A percentile compares a stretch with the other conserved stretches of the same genome.
Evolutionary conservation across 306 rosid genomes (phyloP).

Genomic region (Cicer chorassanicum): DNA sequence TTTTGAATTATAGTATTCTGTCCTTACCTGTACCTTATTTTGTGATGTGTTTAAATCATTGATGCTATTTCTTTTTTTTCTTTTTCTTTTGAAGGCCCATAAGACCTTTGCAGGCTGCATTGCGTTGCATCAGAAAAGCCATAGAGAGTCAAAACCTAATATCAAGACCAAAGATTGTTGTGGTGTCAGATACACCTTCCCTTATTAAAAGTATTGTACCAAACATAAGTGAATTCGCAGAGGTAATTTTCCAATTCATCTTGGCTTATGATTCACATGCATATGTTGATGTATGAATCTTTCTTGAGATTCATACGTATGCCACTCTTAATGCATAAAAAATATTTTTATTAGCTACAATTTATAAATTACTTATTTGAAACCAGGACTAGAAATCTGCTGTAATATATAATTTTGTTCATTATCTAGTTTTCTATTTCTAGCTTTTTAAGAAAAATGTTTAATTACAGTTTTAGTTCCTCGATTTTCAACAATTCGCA

Average conservation of each 20-base stretch:
- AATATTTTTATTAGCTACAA: not conserved
- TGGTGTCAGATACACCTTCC: constrained; percentile 88
- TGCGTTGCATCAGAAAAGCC: constrained; percentile 72
- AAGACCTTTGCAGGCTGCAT: constrained; percentile 79
- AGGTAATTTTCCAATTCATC: constrained; percentile 61
- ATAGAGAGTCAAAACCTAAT: constrained; percentile 45
- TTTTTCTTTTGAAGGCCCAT: constrained; percentile 58
- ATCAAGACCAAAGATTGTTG: constrained; percentile 72
- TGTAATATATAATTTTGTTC: constrained; percentile 11
- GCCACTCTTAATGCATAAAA: not conserved
- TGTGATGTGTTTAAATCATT: constrained; percentile 30
- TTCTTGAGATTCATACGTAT: constrained; percentile 6
- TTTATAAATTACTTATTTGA: not conserved
- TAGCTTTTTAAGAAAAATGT: not conserved
- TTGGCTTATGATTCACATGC: constrained; percentile 8
- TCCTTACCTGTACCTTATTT: not conserved
- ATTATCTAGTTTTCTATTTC: constrained; percentile 18
- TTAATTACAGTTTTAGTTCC: too few relatives aligned
- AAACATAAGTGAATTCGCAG: constrained; percentile 73
- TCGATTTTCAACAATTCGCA: too few relatives aligned
- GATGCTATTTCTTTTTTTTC: constrained; percentile 43
- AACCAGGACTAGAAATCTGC: constrained; percentile 18
- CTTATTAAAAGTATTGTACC: constrained; percentile 62
- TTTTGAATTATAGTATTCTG: not conserved
- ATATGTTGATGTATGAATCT: not conserved